Evolutionary conservation across 352 stramenopile species (phyloP), one percentile per base, ranked within the genome.

Genomic region (Blastocystis hominis): DNA sequence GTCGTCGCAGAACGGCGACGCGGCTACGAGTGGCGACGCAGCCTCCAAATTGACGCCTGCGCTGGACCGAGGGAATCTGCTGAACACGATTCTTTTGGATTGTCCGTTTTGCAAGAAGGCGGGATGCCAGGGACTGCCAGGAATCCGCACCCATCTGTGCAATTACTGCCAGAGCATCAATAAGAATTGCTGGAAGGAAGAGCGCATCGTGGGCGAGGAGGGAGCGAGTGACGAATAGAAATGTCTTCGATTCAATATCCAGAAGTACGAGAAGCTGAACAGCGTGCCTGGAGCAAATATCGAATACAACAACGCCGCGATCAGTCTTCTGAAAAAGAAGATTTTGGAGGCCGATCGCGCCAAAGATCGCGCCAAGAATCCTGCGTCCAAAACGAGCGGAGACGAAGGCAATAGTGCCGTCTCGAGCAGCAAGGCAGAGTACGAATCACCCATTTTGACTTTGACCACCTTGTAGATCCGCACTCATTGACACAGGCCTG

Each of bases 81-180:
- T 66, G 38, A 84, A 84, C 46, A 53, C 72, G 1, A 68, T 84
- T 15, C 50, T 59, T 59, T 66, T 84, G 72, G 72, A 84, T 53
- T 84, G 72, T 47, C 72, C 72, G 24, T 84, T 84, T 44, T 84
- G 72, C 44, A n/a, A 84, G 55, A 84, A 84, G 55, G 59, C 72
- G 30, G 72, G 72, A n/a, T 84, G 62, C 3, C 62, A 53, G 24
- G 72, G 72, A 24, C 56, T 84, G 1, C 55, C 72, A 20, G 72
- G 72, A n/a, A 84, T 84, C 34, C 72, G 72, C 2, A 84, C 72
- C 0, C 72, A 84, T 30, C 66, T 84, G 38, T 53, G 72, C 55
- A 84, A 84, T 34, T 84, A 84, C 24, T 84, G 72, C 46, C 72
- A 46, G 17, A 61, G 44, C 13, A 68, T 84, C n/a, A 53, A 84